phyloP scores from a whole-genome alignment of 2,329 filamentous ascomycete species.

The Claviceps sp. region DNA sequence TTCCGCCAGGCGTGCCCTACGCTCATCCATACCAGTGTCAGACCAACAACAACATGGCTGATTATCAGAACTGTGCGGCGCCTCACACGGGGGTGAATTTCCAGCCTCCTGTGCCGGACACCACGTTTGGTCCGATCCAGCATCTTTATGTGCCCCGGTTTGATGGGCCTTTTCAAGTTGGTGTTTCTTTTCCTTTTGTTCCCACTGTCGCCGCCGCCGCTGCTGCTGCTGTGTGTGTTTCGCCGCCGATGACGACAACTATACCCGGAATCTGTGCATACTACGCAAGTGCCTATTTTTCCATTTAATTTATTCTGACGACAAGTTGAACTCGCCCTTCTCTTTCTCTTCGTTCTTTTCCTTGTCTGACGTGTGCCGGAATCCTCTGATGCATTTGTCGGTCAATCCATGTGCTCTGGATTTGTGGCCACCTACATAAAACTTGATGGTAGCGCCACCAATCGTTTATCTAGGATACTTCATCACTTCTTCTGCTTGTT shows the following conservation, averaged over 20 bases:
- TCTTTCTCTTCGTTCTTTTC: not conserved
- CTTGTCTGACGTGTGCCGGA: constrained; percentile 7
- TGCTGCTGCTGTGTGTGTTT: constrained; percentile 6
- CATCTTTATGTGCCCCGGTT: constrained; percentile 43
- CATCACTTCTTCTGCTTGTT: not conserved
- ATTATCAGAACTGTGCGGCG: constrained; percentile 30
- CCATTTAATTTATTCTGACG: not conserved
- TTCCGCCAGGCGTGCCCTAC: not conserved
- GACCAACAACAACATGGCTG: constrained; percentile 19
- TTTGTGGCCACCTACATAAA: not conserved
- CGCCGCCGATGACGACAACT: constrained; percentile 16
- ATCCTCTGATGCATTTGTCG: not conserved
- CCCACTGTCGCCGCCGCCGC: constrained; percentile 13
- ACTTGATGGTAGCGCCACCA: too few species aligned
- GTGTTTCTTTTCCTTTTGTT: constrained; percentile 11
- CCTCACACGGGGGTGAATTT: constrained; percentile 34
- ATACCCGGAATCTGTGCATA: constrained; percentile 20
- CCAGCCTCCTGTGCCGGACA: constrained; percentile 46
- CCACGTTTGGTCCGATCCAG: constrained; percentile 38
- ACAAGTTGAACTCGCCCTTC: not conserved
- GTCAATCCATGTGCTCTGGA: not conserved
- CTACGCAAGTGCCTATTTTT: constrained; percentile 25
- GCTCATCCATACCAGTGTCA: constrained; percentile 1
- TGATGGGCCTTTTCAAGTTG: constrained; percentile 26
- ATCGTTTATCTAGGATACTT: not conserved